A percentile compares a stretch with the other conserved stretches of the same genome.
Evolutionary conservation across 2,329 filamentous ascomycete genomes (phyloP).

Genomic region (Penicillium sp.): DNA sequence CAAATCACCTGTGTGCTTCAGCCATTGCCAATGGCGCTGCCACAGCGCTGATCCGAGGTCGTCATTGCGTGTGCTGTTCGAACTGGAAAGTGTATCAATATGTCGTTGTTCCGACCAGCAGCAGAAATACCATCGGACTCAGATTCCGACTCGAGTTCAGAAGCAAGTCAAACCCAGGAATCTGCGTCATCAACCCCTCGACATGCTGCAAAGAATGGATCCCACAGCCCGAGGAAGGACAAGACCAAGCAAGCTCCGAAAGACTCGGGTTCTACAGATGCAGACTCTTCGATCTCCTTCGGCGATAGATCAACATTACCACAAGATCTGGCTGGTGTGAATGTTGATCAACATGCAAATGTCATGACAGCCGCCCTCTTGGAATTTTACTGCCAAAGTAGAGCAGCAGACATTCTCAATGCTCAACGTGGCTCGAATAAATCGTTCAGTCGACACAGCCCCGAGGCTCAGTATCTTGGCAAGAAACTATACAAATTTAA

Average conservation of each 20-base stretch:
- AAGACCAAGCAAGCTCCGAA: neutral
- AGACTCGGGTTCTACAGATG: conserved; percentile 7
- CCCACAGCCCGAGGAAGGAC: conserved; percentile 3
- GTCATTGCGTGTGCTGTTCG: neutral
- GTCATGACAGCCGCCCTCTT: conserved; percentile 45
- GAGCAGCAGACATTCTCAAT: conserved; percentile 46
- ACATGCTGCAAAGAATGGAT: neutral
- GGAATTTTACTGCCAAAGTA: conserved; percentile 44
- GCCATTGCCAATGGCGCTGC: neutral
- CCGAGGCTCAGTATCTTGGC: conserved; percentile 42
- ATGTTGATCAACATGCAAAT: conserved; percentile 37
- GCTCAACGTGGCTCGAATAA: conserved; percentile 32
- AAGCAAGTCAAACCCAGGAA: conserved; percentile 21
- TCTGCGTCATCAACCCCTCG: conserved; percentile 1
- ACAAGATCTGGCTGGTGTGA: conserved; percentile 27
- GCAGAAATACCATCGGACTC: conserved; percentile 37
- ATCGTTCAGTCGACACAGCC: conserved; percentile 39
- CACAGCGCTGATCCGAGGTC: neutral
- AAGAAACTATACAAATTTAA: conserved; percentile 41
- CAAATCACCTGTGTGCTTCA: too few relatives aligned
- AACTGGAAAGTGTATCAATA: conserved; percentile 15
- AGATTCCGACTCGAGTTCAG: conserved; percentile 26
- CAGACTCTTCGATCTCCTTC: conserved; percentile 16
- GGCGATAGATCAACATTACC: conserved; percentile 17
- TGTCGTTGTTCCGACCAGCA: conserved; percentile 42